phyloP scores from a whole-genome alignment of 2,329 filamentous ascomycete species.

The Stagonosporopsis rhizophila region DNA sequence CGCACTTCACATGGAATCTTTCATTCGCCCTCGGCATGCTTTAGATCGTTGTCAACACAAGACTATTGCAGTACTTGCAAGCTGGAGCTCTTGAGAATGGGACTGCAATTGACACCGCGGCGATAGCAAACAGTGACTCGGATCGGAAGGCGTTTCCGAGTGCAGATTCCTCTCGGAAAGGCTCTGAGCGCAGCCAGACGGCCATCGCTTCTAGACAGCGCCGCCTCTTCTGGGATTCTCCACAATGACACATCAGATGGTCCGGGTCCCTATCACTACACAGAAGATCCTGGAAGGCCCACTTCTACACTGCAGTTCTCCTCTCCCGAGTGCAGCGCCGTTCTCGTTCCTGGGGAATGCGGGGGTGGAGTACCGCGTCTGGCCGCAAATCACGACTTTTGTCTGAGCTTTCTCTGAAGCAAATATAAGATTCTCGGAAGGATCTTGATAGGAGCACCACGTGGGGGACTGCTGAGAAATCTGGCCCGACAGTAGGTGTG shows the following conservation, averaged over 20 bases:
- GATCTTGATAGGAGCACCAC: neutral
- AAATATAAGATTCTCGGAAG: neutral
- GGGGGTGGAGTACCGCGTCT: neutral
- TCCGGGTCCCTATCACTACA: neutral
- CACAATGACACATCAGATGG: neutral
- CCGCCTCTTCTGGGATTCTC: neutral
- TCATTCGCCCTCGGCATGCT: too few species aligned
- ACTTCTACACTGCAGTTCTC: neutral
- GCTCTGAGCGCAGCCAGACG: neutral
- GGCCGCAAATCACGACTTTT: neutral
- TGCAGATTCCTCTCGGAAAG: neutral
- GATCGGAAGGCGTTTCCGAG: constrained; percentile 4
- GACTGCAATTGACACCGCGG: neutral
- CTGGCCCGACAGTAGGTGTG: neutral
- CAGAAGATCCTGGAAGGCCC: neutral
- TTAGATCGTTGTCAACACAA: too few species aligned
- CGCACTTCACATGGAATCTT: too few species aligned
- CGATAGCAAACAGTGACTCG: neutral
- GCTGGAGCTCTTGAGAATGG: neutral
- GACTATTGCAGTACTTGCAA: neutral
- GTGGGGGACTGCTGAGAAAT: neutral
- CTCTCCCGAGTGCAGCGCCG: neutral
- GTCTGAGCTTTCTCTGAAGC: neutral
- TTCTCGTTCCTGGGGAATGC: neutral
- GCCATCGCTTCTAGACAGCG: neutral